Base-by-base conservation (phyloP, 2,329 filamentous ascomycete genomes). In the Stachybotrys chlorohalonatus region DNA sequence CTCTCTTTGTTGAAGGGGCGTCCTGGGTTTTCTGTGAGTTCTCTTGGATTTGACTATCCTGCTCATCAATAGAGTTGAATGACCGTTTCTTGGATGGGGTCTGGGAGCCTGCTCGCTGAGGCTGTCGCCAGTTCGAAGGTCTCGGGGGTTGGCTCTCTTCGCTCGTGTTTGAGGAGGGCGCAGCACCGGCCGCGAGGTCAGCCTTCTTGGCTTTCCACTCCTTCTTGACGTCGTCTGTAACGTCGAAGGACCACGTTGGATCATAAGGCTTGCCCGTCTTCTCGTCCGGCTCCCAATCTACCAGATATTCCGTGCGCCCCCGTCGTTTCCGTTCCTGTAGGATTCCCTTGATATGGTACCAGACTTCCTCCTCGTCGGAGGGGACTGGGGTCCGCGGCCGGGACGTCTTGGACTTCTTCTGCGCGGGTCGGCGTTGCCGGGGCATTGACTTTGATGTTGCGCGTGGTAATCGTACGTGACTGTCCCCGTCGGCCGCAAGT, bases 251-350 rank as follows among this genome's bases (percentile, higher is more conserved):
- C 70, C 72, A 75, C 52, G 65, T 64, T 31, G 68, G 65, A 31
- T 56, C 31, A 55, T 69, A 72, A 13, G 54, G 31, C 54, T 72
- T 57, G 36, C 70, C 69, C 3, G 69, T 70, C 5, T 55, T 53
- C 24, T 52, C 31, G 52, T 70, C 60, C 56, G 67, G 63, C 53
- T 68, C 68, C 71, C 72, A 75, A 54, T 72, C 67, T 13, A 75
- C 67, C 16, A 73, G 57, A 49, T 72, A 75, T 54, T 71, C 59
- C 13, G 64, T 57, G 42, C 56, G 56, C 31, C 62, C 64, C 6
- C 60, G 60, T 45, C 58, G 52, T 11, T 52, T 42, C 55, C 63
- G 65, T 60, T 75, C 70, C 50, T 68, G 63, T 50, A 74, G 52
- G 31, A 75, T 72, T 11, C 58, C 58, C n/a, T 57, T 63, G 55